Conservation (phyloP, 2,329 filamentous ascomycete species). For the Escovopsis weberi region DNA sequence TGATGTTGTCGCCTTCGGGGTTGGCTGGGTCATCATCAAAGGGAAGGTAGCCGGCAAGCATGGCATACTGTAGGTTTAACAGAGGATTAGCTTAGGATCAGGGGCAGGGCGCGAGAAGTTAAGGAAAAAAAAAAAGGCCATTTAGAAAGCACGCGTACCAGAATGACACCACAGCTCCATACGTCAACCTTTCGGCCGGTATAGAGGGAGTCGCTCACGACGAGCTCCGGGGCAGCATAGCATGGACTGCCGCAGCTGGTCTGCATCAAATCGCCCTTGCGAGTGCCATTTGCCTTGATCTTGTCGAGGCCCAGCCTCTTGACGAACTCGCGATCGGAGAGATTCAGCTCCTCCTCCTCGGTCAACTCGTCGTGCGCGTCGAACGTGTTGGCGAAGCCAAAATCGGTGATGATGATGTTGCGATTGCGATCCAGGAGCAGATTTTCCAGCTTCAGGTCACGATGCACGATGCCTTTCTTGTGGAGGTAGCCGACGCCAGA, state of each 20-base stretch:
- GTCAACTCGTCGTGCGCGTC: slow-evolving; percentile 74
- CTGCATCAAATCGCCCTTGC: slow-evolving; percentile 93
- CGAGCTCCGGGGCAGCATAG: slow-evolving; percentile 91
- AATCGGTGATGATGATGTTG: slow-evolving; percentile 99
- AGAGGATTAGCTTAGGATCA: slow-evolving; percentile 4
- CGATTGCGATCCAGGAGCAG: slow-evolving; percentile 86
- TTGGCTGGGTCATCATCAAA: slow-evolving; percentile 98
- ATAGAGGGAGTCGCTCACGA: slow-evolving; percentile 94
- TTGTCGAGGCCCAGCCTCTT: slow-evolving; percentile 77
- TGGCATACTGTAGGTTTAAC: slow-evolving; percentile 64
- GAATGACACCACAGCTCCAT: slow-evolving; percentile 96
- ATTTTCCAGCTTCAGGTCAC: slow-evolving; percentile 94
- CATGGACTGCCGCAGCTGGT: slow-evolving; percentile 97
- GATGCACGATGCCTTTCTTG: slow-evolving; percentile 96
- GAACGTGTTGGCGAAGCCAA: slow-evolving; percentile 97
- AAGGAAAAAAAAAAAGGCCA: background rate
- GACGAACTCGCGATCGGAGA: slow-evolving; percentile 78
- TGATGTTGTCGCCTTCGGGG: slow-evolving; percentile 97
- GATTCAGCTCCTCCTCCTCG: slow-evolving; percentile 78
- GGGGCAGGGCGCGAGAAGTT: background rate
- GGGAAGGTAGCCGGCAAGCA: slow-evolving; percentile 92
- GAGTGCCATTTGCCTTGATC: slow-evolving; percentile 55
- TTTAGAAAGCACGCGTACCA: slow-evolving; percentile 45
- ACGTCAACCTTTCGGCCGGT: slow-evolving; percentile 97
- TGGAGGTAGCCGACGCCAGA: slow-evolving; percentile 95